These are phyloP conservation scores for Cladorrhinum sp. DNA, from an alignment of 2,329 filamentous ascomycete genomes.

Conservation along the genomic window DNA sequence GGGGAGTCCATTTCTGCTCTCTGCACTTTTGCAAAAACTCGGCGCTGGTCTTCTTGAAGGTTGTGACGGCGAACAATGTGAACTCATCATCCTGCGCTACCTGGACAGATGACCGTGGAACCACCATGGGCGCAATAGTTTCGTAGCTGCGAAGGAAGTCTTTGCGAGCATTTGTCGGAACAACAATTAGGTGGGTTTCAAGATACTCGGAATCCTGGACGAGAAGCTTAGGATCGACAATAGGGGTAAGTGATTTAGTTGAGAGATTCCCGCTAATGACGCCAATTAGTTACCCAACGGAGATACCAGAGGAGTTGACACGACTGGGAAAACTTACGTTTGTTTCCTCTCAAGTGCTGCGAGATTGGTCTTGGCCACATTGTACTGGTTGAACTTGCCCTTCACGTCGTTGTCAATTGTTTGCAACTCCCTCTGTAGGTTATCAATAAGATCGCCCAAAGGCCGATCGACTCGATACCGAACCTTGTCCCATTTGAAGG, in stretches of 20 bases:
- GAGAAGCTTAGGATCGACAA: constrained; percentile 76
- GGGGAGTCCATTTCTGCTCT: constrained; percentile 90
- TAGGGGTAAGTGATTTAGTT: constrained; percentile 86
- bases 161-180: constrained; percentile 75
- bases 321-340: constrained; percentile 56
- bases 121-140: constrained; percentile 83
- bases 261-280: constrained; percentile 76
- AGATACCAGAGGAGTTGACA: neutral
- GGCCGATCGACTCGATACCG: constrained; percentile 94
- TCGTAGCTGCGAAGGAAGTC: constrained; percentile 91
- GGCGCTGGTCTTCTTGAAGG: constrained; percentile 84
- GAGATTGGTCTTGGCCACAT: constrained; percentile 80
- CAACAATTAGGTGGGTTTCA: constrained; percentile 89
- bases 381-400: constrained; percentile 91
- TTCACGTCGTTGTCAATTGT: constrained; percentile 97
- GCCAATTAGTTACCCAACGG: constrained; percentile 13
- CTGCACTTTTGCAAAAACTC: constrained; percentile 92
- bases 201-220: constrained; percentile 93
- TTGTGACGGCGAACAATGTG: constrained; percentile 79
- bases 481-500: constrained; percentile 95
- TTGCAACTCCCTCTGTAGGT: constrained; percentile 86
- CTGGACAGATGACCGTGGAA: constrained; percentile 79
- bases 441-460: constrained; percentile 80
- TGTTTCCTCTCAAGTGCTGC: constrained; percentile 80
- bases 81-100: constrained; percentile 88